A percentile compares a stretch with the other conserved stretches of the same genome.
Conservation (phyloP, 768 basidiomycete species). For the Thelephora aurantiotincta region DNA sequence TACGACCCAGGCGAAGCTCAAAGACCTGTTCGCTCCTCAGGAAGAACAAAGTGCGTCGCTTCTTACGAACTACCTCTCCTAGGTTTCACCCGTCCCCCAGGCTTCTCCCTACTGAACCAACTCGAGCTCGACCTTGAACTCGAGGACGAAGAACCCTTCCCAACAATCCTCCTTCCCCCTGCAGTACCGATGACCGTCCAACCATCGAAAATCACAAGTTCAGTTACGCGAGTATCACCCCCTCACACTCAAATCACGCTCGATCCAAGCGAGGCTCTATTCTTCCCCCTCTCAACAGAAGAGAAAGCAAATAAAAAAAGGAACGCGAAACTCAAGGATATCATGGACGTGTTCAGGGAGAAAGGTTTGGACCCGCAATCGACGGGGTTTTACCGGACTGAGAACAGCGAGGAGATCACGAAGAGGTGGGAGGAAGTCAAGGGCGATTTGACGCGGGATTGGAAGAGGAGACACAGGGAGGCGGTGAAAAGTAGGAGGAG, state of each 20-base stretch:
- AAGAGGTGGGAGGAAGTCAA: conserved; percentile 60
- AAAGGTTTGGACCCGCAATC: conserved; percentile 33
- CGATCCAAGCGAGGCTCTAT: conserved; percentile 41
- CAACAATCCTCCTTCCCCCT: conserved; percentile 12
- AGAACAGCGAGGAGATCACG: conserved; percentile 45
- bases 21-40: conserved; percentile 60
- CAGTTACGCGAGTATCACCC: conserved; percentile 1
- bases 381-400: conserved; percentile 33
- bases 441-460: conserved; percentile 52
- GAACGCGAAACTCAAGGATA: conserved; percentile 23
- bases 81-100: conserved; percentile 17
- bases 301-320: conserved; percentile 9
- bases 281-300: conserved; percentile 38
- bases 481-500: conserved; percentile 52
- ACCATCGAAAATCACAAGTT: not conserved
- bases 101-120: conserved; percentile 66
- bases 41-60: conserved; percentile 46
- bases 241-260: conserved; percentile 20
- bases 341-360: conserved; percentile 33
- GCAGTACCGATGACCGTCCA: conserved; percentile 5
- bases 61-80: not conserved
- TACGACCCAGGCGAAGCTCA: conserved; percentile 25
- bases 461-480: conserved; percentile 68
- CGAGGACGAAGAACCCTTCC: conserved; percentile 35
- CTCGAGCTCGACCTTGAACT: conserved; percentile 63